Evolutionary conservation across 2,329 filamentous ascomycete genomes (phyloP).

Genomic region (Trematosphaeria pertusa): DNA sequence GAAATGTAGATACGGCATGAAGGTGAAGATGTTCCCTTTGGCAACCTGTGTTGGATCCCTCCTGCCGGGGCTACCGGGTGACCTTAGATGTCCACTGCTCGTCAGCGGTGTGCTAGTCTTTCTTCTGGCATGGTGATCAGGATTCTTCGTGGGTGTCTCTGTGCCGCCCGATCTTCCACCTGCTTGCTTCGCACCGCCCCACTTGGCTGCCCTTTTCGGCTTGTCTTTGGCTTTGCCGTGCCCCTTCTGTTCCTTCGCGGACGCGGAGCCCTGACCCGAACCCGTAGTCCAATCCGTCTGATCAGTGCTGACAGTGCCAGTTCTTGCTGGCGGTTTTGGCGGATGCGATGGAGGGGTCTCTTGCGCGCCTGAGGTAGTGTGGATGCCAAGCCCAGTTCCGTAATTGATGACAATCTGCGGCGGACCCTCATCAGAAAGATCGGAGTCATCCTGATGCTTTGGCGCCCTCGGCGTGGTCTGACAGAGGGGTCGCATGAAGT

Average conservation of each 20-base stretch:
- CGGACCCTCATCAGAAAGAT: conserved; percentile 39
- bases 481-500: conserved; percentile 68
- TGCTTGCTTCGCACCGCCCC: conserved; percentile 30
- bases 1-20: conserved; percentile 72
- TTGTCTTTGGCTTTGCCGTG: conserved; percentile 39
- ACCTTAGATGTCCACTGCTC: conserved; percentile 35
- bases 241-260: conserved; percentile 31
- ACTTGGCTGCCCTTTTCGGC: conserved; percentile 39
- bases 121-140: conserved; percentile 30
- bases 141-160: conserved; percentile 35
- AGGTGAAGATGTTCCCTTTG: conserved; percentile 51
- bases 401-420: conserved; percentile 39
- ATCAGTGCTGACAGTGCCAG: conserved; percentile 41
- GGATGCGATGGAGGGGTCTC: conserved; percentile 23
- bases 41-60: conserved; percentile 40
- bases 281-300: conserved; percentile 40
- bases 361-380: conserved; percentile 26
- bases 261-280: conserved; percentile 26
- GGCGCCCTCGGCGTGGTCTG: conserved; percentile 54
- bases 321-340: conserved; percentile 33
- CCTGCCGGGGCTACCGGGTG: conserved; percentile 45
- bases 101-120: conserved; percentile 31
- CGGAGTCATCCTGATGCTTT: conserved; percentile 40
- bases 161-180: conserved; percentile 33
- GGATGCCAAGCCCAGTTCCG: conserved; percentile 34